A percentile compares a stretch with the other conserved stretches of the same genome.
phyloP scores from a whole-genome alignment of 805 yeast species.

The Metschnikowia amazonensis region DNA sequence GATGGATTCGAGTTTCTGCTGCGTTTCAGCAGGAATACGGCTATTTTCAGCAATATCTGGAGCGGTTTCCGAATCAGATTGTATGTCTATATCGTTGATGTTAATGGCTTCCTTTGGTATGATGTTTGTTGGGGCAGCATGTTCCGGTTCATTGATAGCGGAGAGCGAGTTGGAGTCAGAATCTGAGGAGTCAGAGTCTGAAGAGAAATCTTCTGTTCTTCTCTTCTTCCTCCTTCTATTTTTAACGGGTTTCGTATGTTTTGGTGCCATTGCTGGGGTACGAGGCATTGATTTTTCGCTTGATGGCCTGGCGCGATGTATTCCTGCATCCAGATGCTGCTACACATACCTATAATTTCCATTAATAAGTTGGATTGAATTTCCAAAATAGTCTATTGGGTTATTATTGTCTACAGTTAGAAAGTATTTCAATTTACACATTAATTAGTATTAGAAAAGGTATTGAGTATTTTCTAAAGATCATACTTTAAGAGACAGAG shows the following conservation, averaged over 20 bases:
- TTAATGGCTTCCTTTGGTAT: conserved; percentile 24
- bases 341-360: no score
- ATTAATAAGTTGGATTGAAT: background rate
- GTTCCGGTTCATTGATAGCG: background rate
- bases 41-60: conserved; percentile 5
- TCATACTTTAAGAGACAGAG: no score
- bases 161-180: conserved; percentile 25
- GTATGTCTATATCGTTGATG: conserved; percentile 31
- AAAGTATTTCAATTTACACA: no score
- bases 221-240: conserved; percentile 67
- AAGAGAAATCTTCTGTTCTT: conserved; percentile 74
- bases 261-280: conserved; percentile 11
- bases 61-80: conserved; percentile 22
- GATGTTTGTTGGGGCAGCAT: background rate
- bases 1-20: conserved; percentile 20
- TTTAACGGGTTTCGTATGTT: conserved; percentile 10
- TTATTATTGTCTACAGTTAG: no score
- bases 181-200: conserved; percentile 40
- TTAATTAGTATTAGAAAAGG: no score
- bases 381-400: no score
- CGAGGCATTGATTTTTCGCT: background rate
- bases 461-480: no score
- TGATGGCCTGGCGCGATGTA: conserved; percentile 2
- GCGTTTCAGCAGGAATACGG: conserved; percentile 17
- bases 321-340: background rate